Base-by-base conservation (phyloP, 208 protist genomes). In the Trypanosoma platydactyli region DNA sequence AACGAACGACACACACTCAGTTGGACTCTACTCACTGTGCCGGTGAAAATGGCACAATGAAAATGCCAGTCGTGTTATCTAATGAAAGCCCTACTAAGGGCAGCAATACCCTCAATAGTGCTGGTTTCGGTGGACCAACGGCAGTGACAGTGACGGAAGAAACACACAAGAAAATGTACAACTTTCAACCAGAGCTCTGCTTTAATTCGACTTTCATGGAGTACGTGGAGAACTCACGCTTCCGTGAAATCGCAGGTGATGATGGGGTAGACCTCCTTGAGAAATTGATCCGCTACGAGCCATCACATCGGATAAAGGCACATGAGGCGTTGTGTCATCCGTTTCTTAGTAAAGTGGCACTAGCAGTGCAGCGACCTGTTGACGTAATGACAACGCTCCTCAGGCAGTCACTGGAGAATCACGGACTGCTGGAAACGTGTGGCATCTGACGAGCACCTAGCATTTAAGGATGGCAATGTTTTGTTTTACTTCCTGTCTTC, bases 211-310 rank as follows among this genome's bases (percentile, higher is more conserved):
- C 77, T 24, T 89, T 92, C 44, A 56, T 76, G 27, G 77, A 80
- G 24, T 81, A 81, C 68, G 81, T 92, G 67, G 44, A 74, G 11
- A 53, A 24, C 38, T 83, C 77, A 2, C 71, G 72, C 25, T 87
- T 91, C 59, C 60, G 67, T 27, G 54, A 38, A 5, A 57, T 64
- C 15, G 81, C 78, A 29, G 84, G 86, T 0, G 60, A 73, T 12
- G 77, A 81, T 5, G 89, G 89, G 0, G 68, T 91, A 1, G 76
- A 94, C 61, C 57, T 94, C 7, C 61, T 94, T 15, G 79, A 83
- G 3, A 69, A 67, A n/a, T 83, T 82, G 33, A 65, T 94, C 20
- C 64, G 69, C 48, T 94, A 90, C 45, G 89, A 94, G 67, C 89
- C 89, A 1, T 64, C 44, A 15, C 64, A 80, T 13, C 83, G 89